Evolutionary conservation across 345 rosid species (phyloP), one percentile per base, ranked within the genome.

Genomic region (Corymbia maculata): DNA sequence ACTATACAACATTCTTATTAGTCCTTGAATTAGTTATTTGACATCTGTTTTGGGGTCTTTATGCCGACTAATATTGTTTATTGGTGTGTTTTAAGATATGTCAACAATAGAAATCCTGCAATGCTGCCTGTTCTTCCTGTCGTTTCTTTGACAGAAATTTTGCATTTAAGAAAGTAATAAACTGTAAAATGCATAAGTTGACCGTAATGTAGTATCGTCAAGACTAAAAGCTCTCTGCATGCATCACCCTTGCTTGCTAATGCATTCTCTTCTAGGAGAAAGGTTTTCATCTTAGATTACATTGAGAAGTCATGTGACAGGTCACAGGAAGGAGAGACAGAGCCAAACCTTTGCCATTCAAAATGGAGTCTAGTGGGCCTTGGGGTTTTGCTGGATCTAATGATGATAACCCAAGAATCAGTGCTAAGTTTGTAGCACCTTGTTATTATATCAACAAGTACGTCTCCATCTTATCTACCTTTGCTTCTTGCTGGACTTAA

Each of bases 241-340:
- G 82, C 47, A 75, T 75, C 57, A 85, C 51, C 52, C 32, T 85
- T 85, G 57, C 82, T 75, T 19, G 82, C 82, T 42, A 75, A 75
- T 21, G 49, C 82, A 75, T 75, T 75, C 49, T 75, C 26, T 75
- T 19, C 6, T 75, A 36, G 47, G 26, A 36, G 8, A 70, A 36
- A 75, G 82, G 82, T 75, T 19, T 75, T 36, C 14, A 75, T 75
- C 47, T 44, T 36, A 42, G 26, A 47, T 75, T 75, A 75, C 49
- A 75, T 75, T 19, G 82, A 42, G 82, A 75, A 17, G 36, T 51
- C 50, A 82, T 64, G 17, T 53, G 59, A 75, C 93, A 96, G 99
- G 99, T 96, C 84, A 96, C 99, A 13, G 99, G 99, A 89, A 98
- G 99, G 93, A 96, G 99, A 90, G 99, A 98, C 86, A 91, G 98